Conservation (phyloP, 345 rosid species). For the Boechera divaricarpa region DNA sequence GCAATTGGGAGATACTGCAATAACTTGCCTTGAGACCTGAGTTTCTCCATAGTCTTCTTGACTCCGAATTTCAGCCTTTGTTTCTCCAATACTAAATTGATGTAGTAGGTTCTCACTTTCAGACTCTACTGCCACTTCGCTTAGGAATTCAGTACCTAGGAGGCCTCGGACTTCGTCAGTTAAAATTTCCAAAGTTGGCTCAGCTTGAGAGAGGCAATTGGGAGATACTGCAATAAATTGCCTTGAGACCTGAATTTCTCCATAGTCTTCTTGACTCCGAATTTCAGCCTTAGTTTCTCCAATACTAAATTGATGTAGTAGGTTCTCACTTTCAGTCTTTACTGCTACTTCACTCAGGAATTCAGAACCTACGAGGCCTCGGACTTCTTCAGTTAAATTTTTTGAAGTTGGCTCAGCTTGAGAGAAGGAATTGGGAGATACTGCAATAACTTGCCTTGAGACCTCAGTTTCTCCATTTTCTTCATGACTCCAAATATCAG, state of each 20-base stretch:
- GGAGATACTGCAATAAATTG: slow-evolving; percentile 15
- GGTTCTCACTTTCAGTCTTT: slow-evolving; percentile 20
- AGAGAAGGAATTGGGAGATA: slow-evolving; percentile 21
- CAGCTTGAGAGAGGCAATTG: slow-evolving; percentile 18
- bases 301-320: background rate
- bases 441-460: slow-evolving; percentile 19
- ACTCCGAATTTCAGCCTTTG: background rate
- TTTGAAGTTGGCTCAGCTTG: slow-evolving; percentile 14
- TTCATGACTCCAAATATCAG: background rate
- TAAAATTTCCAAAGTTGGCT: slow-evolving; percentile 10
- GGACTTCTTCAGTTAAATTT: slow-evolving; percentile 13
- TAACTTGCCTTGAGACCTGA: slow-evolving; percentile 23
- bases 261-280: slow-evolving; percentile 4
- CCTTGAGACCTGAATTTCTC: slow-evolving; percentile 22
- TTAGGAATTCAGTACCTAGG: slow-evolving; percentile 8
- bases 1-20: slow-evolving; percentile 16
- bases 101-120: slow-evolving; percentile 12
- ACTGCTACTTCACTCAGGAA: slow-evolving; percentile 13
- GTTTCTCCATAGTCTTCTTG: background rate
- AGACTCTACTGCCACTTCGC: slow-evolving; percentile 15
- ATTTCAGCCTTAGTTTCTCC: slow-evolving; percentile 6
- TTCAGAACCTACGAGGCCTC: slow-evolving; percentile 2
- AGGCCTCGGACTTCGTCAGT: slow-evolving; percentile 4
- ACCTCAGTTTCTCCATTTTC: slow-evolving; percentile 27
- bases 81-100: slow-evolving; percentile 14